Evolutionary conservation across 73 alveolate species (phyloP).

Genomic region (Paraurostyla sp.): DNA sequence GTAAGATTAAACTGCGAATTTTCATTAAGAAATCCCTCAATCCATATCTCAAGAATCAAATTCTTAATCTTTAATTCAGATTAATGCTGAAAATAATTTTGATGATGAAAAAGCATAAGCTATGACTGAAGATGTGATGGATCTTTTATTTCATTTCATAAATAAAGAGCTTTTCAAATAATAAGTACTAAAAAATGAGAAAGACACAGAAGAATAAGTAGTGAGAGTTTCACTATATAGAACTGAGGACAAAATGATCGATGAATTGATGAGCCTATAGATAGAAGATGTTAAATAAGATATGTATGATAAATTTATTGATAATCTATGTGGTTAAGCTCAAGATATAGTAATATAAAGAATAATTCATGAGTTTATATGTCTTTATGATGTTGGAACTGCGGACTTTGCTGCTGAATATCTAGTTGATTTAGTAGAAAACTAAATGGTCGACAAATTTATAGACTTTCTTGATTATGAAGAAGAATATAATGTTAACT

Average conservation of each 20-base stretch:
- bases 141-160: background rate
- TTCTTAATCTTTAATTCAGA: too few relatives aligned
- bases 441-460: background rate
- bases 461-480: slow-evolving; percentile 22
- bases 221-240: background rate
- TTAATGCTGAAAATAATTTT: background rate
- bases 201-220: slow-evolving; percentile 26
- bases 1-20: too few relatives aligned
- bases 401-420: slow-evolving; percentile 22
- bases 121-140: background rate
- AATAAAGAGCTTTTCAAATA: background rate
- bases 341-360: slow-evolving; percentile 28
- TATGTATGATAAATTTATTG: slow-evolving; percentile 48
- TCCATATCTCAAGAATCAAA: too few relatives aligned
- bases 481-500: too few relatives aligned
- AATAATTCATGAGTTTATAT: background rate
- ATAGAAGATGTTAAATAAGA: slow-evolving; percentile 3
- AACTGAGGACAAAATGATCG: background rate
- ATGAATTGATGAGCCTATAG: background rate
- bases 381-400: background rate
- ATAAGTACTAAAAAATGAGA: background rate
- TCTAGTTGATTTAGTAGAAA: background rate
- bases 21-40: too few relatives aligned
- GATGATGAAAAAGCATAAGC: background rate
- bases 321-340: background rate